Evolutionary conservation across 2,329 filamentous ascomycete species (phyloP).

Genomic region (Lecanosticta acicola): DNA sequence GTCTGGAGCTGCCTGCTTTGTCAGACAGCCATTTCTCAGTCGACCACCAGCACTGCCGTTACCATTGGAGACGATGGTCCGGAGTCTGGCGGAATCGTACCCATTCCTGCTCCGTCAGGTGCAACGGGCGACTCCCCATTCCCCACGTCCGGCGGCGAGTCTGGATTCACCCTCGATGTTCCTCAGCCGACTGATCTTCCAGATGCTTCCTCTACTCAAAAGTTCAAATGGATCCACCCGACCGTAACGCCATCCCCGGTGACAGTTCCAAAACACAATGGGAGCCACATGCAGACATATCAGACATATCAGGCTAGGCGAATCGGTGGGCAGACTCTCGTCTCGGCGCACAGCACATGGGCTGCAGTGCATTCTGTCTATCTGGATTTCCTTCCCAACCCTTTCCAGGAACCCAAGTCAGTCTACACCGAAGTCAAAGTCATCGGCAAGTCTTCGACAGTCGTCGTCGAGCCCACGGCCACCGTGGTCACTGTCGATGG

Average conservation of each 20-base stretch:
- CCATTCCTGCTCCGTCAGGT: not conserved
- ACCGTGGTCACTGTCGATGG: not conserved
- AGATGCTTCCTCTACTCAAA: too few relatives aligned
- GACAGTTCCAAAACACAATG: too few relatives aligned
- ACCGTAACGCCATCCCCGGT: too few relatives aligned
- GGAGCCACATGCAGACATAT: too few relatives aligned
- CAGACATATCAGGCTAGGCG: too few relatives aligned
- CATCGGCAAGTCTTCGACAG: not conserved
- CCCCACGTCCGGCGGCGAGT: not conserved
- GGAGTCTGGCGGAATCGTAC: not conserved
- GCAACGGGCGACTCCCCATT: not conserved
- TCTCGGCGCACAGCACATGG: not conserved
- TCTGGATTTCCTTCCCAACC: not conserved
- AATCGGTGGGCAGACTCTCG: too few relatives aligned
- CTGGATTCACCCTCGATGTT: too few relatives aligned
- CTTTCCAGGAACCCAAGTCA: not conserved
- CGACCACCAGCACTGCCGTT: not conserved
- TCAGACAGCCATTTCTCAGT: not conserved
- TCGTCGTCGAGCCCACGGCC: not conserved
- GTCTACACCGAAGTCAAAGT: not conserved
- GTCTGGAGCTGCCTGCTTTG: not conserved
- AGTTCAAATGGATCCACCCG: too few relatives aligned
- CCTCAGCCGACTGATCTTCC: too few relatives aligned
- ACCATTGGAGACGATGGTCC: not conserved
- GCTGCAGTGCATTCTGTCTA: not conserved